Evolutionary conservation across 192 early-diverging fungal genomes (phyloP).

Genomic region (Allomyces macrogynus): DNA sequence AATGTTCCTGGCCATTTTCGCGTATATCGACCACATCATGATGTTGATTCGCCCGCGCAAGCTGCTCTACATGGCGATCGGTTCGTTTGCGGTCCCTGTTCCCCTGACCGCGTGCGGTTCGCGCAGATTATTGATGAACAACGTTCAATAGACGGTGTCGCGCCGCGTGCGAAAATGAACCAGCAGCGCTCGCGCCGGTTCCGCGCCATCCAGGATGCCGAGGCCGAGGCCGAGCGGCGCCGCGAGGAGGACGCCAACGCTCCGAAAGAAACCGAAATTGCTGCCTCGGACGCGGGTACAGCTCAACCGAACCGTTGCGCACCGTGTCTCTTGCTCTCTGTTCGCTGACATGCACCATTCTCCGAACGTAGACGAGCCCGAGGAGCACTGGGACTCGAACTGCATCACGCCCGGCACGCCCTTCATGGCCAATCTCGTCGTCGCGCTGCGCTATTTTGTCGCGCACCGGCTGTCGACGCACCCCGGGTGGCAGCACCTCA

Average conservation of each 20-base stretch:
- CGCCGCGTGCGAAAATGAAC: slow-evolving; percentile 99
- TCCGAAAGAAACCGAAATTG: too few species aligned
- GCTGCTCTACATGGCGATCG: slow-evolving; percentile 93
- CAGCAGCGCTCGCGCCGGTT: slow-evolving; percentile 97
- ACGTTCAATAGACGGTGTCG: slow-evolving; percentile 60
- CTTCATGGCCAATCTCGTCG: slow-evolving; percentile 83
- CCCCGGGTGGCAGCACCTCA: slow-evolving; percentile 62
- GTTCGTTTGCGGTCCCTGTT: slow-evolving; percentile 16
- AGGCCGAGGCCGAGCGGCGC: slow-evolving; percentile 21
- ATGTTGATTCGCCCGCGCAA: slow-evolving; percentile 80
- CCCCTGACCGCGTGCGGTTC: background rate
- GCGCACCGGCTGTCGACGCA: slow-evolving; percentile 70
- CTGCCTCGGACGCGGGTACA: too few species aligned
- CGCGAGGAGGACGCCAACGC: background rate
- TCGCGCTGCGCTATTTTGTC: slow-evolving; percentile 70
- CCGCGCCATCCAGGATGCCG: slow-evolving; percentile 68
- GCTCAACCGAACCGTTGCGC: too few species aligned
- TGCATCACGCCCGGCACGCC: slow-evolving; percentile 97
- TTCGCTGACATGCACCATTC: too few species aligned
- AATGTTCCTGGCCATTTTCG: slow-evolving; percentile 91
- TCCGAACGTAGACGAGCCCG: slow-evolving; percentile 9
- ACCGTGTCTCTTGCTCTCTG: background rate
- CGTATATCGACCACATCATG: slow-evolving; percentile 91
- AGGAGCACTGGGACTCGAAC: slow-evolving; percentile 76
- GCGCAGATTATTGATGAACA: background rate